Conservation (phyloP, 176 grass and related monocot genomes). For the Carex pumila region DNA sequence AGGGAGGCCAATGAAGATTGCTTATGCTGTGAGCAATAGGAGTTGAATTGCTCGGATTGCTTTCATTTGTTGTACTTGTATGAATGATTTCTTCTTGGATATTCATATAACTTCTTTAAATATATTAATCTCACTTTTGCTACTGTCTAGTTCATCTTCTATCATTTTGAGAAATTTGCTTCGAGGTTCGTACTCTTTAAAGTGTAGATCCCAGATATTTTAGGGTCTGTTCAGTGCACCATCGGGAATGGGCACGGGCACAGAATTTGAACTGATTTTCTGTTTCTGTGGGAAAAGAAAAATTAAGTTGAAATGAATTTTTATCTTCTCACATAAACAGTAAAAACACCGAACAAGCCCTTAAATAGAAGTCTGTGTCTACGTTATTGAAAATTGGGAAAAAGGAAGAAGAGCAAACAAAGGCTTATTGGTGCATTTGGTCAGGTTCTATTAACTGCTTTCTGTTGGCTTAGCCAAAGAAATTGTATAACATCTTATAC, state of each 20-base stretch:
- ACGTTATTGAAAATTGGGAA: not conserved
- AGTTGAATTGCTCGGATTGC: constrained; percentile 36
- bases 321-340: no score
- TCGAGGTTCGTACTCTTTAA: not conserved
- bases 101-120: not conserved
- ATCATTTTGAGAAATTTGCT: no score
- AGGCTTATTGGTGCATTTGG: no score
- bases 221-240: no score
- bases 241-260: no score
- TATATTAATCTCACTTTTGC: not conserved
- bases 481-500: not conserved
- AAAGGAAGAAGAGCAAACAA: not conserved
- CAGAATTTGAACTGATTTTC: no score
- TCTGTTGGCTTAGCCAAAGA: not conserved
- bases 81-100: not conserved
- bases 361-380: not conserved
- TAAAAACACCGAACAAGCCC: no score
- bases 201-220: not conserved
- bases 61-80: not conserved
- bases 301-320: no score
- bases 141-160: not conserved
- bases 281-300: no score
- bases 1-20: constrained; percentile 66
- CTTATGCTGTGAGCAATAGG: constrained; percentile 67
- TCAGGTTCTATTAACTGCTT: not conserved